Percentiles rank a stretch among this genome's conserved stretches.
Evolutionary conservation across 2,329 filamentous ascomycete genomes (phyloP).

Genomic region (Exophiala xenobiotica): DNA sequence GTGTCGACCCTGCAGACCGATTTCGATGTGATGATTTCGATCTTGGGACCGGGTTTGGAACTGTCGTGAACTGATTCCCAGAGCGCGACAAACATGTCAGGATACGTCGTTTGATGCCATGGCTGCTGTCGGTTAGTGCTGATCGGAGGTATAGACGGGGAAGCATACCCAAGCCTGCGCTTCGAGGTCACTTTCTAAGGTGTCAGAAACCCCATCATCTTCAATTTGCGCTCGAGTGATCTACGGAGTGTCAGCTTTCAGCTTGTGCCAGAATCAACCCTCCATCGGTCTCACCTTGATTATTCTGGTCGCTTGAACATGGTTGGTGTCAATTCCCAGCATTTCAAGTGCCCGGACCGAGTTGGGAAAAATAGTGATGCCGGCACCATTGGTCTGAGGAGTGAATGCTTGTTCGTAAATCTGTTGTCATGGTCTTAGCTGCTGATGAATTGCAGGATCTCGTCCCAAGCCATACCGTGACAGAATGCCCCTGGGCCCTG

Average conservation of each 20-base stretch:
- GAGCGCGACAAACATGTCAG: slow-evolving; percentile 5
- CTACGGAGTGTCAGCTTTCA: no score
- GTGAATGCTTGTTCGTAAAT: slow-evolving; percentile 52
- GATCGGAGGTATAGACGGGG: background rate
- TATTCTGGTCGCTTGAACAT: slow-evolving; percentile 9
- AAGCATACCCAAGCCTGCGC: slow-evolving; percentile 8
- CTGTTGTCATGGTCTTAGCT: slow-evolving; percentile 36
- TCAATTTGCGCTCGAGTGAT: background rate
- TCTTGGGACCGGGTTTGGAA: slow-evolving; percentile 1
- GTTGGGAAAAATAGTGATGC: slow-evolving; percentile 54
- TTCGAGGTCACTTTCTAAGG: slow-evolving; percentile 2
- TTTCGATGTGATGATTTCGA: slow-evolving; percentile 3
- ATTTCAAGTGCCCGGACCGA: slow-evolving; percentile 1
- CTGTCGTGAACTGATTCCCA: slow-evolving; percentile 7
- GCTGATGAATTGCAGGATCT: no score
- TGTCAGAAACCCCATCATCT: background rate
- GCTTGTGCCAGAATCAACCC: background rate
- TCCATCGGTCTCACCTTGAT: slow-evolving; percentile 4
- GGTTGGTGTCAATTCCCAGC: slow-evolving; percentile 5
- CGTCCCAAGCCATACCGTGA: no score
- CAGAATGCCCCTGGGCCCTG: slow-evolving; percentile 34
- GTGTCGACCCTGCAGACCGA: slow-evolving; percentile 31
- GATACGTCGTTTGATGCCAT: slow-evolving; percentile 17
- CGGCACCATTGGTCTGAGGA: slow-evolving; percentile 49
- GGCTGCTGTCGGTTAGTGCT: slow-evolving; percentile 2